Conservation (phyloP, 768 basidiomycete species). For the Leccinum variicolor region DNA sequence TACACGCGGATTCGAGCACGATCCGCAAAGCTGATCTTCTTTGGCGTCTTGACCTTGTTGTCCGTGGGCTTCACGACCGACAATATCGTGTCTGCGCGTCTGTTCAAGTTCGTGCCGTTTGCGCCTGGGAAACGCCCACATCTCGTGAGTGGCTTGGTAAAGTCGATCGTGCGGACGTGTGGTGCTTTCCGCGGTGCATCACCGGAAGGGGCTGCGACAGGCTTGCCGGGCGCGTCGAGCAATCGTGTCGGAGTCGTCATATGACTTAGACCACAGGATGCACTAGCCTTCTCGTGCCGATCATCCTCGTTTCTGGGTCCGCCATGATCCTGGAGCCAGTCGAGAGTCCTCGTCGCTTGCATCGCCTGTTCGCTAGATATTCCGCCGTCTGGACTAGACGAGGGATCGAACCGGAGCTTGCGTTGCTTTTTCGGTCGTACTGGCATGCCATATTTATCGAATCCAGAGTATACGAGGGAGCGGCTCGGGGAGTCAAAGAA, state of each 20-base stretch:
- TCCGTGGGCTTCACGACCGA: constrained; percentile 7
- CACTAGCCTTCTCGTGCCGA: not conserved
- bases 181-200: not conserved
- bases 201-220: not conserved
- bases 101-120: not conserved
- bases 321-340: constrained; percentile 2
- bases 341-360: not conserved
- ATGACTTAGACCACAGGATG: not conserved
- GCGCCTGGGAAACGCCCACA: constrained; percentile 10
- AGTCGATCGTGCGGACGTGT: constrained; percentile 26
- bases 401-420: constrained; percentile 15
- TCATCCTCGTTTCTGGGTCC: not conserved
- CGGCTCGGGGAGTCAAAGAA: constrained; percentile 28
- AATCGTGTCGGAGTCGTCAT: not conserved
- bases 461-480: constrained; percentile 26
- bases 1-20: constrained; percentile 22
- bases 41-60: constrained; percentile 19
- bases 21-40: constrained; percentile 26
- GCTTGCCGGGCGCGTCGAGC: constrained; percentile 12
- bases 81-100: not conserved
- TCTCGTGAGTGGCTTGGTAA: constrained; percentile 17
- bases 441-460: constrained; percentile 30
- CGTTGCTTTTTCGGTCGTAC: constrained; percentile 28
- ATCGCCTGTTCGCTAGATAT: not conserved
- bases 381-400: constrained; percentile 17